Conservation (phyloP, 768 basidiomycete species). For the Lentinula sp. region DNA sequence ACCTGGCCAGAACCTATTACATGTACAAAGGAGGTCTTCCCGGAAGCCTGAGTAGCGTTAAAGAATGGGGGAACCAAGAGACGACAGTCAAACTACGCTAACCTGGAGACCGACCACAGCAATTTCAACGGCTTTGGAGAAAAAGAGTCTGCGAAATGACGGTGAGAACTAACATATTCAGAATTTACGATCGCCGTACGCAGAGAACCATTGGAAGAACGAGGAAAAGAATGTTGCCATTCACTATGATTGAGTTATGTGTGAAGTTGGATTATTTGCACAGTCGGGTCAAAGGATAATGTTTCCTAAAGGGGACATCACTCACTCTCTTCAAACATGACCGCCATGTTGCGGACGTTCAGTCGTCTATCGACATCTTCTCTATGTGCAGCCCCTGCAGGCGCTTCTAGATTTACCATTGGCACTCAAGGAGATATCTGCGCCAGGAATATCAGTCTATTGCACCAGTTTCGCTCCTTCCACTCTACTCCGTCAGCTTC, state of each 20-base stretch:
- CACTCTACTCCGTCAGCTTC: slow-evolving; percentile 52
- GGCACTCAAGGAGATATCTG: background rate
- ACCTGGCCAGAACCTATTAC: slow-evolving; percentile 86
- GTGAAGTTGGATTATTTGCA: background rate
- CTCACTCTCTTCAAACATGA: background rate
- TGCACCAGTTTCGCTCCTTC: slow-evolving; percentile 42
- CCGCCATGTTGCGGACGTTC: slow-evolving; percentile 2
- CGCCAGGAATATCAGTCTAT: background rate
- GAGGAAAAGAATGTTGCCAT: slow-evolving; percentile 37
- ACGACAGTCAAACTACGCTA: slow-evolving; percentile 4
- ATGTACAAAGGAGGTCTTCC: slow-evolving; percentile 93
- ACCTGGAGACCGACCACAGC: slow-evolving; percentile 69
- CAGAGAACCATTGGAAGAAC: slow-evolving; percentile 52
- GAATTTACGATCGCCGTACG: slow-evolving; percentile 21
- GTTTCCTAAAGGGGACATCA: background rate
- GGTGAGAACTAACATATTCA: background rate
- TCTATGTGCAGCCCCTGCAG: background rate
- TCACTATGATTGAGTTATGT: background rate
- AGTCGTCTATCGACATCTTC: background rate
- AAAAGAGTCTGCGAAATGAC: slow-evolving; percentile 42
- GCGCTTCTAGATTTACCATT: background rate
- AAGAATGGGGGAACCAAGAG: slow-evolving; percentile 1
- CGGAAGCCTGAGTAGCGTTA: slow-evolving; percentile 60
- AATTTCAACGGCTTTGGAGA: slow-evolving; percentile 62
- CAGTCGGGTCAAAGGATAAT: background rate